A percentile compares a stretch with the other conserved stretches of the same genome.
Evolutionary conservation across 257 asterid species (phyloP).

Genomic region (Scutellaria barbata): DNA sequence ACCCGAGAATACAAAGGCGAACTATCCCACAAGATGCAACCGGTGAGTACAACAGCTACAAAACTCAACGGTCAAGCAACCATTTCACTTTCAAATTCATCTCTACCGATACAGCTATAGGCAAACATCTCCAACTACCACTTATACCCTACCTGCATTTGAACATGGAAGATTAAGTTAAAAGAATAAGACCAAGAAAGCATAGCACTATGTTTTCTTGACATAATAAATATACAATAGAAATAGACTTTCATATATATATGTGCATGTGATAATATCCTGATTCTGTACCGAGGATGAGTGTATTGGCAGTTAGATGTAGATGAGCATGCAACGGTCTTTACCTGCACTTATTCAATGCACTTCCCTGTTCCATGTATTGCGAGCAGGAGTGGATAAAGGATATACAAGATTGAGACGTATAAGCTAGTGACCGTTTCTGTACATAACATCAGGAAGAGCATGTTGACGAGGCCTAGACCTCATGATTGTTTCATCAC

Average conservation of each 20-base stretch:
- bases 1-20: slow-evolving; percentile 24
- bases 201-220: no score
- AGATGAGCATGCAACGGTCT: not conserved
- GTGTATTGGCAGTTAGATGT: not conserved
- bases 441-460: slow-evolving; percentile 65
- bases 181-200: slow-evolving; percentile 4
- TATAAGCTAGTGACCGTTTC: slow-evolving; percentile 71
- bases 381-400: slow-evolving; percentile 48
- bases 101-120: slow-evolving; percentile 42
- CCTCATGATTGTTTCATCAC: slow-evolving; percentile 93
- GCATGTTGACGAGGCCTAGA: slow-evolving; percentile 82
- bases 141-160: slow-evolving; percentile 46
- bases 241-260: not conserved
- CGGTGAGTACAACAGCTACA: slow-evolving; percentile 36
- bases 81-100: slow-evolving; percentile 36
- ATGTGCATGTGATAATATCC: not conserved
- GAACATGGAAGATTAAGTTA: not conserved
- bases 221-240: not conserved
- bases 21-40: slow-evolving; percentile 36
- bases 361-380: slow-evolving; percentile 44
- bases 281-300: not conserved
- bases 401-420: slow-evolving; percentile 47
- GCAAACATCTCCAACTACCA: slow-evolving; percentile 43
- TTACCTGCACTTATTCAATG: slow-evolving; percentile 61
- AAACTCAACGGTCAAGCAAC: slow-evolving; percentile 38